These are phyloP conservation scores for Skeletonema tropicum DNA, from an alignment of 108 stramenopile genomes.

Conservation along the genomic window DNA sequence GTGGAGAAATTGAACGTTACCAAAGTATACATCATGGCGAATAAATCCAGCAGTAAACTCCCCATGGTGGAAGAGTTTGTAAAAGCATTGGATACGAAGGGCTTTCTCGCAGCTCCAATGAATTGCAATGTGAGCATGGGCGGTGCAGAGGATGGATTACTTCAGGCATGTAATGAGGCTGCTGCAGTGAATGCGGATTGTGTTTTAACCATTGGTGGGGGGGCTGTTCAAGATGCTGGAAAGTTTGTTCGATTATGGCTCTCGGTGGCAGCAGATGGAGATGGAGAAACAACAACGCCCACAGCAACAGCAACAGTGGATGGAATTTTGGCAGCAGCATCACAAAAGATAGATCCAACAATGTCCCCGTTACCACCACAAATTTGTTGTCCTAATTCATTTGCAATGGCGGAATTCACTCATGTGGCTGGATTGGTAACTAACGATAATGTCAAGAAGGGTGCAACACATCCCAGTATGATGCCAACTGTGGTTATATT, in stretches of 20 bases:
- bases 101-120: slow-evolving; percentile 30
- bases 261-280: not conserved
- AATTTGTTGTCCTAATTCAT: slow-evolving; percentile 41
- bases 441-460: slow-evolving; percentile 23
- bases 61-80: slow-evolving; percentile 25
- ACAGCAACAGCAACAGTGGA: slow-evolving; percentile 23
- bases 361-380: slow-evolving; percentile 36
- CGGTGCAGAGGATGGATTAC: slow-evolving; percentile 21
- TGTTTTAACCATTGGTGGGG: slow-evolving; percentile 38
- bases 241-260: slow-evolving; percentile 44
- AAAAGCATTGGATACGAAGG: slow-evolving; percentile 1
- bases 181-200: slow-evolving; percentile 20
- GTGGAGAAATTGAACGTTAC: slow-evolving; percentile 4
- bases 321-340: slow-evolving; percentile 11
- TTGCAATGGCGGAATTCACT: slow-evolving; percentile 46
- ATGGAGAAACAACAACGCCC: not conserved
- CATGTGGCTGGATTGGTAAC: slow-evolving; percentile 39
- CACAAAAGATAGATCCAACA: slow-evolving; percentile 16
- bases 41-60: slow-evolving; percentile 23
- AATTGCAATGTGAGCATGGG: slow-evolving; percentile 39
- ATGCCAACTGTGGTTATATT: slow-evolving; percentile 32
- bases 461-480: slow-evolving; percentile 22
- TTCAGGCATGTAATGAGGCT: slow-evolving; percentile 38
- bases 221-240: slow-evolving; percentile 43
- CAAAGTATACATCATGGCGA: slow-evolving; percentile 31